Evolutionary conservation across 108 stramenopile genomes (phyloP).

Genomic region (Cyclotella kingstonii): DNA sequence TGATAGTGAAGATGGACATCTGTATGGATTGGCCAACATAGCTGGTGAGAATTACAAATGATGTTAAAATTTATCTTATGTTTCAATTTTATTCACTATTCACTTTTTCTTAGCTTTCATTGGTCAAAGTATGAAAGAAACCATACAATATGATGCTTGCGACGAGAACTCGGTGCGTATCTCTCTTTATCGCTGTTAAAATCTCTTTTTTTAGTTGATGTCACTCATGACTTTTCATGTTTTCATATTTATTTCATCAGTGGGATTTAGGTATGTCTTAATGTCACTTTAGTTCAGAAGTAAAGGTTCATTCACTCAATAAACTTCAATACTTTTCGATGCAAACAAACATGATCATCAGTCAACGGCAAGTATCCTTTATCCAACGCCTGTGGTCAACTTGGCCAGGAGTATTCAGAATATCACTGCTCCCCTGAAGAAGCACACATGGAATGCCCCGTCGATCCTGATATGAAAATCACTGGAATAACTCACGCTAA

Average conservation of each 20-base stretch:
- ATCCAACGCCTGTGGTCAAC: conserved; percentile 21
- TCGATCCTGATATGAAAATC: conserved; percentile 23
- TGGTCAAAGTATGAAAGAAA: conserved; percentile 48
- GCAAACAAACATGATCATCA: not conserved
- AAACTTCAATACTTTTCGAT: not conserved
- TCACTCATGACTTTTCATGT: not conserved
- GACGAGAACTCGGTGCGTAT: conserved; percentile 20
- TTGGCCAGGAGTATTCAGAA: conserved; percentile 6
- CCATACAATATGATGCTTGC: conserved; percentile 53
- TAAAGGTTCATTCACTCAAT: too few species aligned
- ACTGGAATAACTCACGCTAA: conserved; percentile 24
- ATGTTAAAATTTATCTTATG: not conserved
- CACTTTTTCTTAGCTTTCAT: conserved; percentile 9
- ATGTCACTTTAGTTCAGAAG: not conserved
- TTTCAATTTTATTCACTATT: not conserved
- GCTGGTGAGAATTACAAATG: not conserved
- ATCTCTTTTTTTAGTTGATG: not conserved
- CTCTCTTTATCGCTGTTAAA: not conserved
- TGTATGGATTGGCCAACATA: conserved; percentile 27
- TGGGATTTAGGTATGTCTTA: not conserved
- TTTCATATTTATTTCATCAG: not conserved
- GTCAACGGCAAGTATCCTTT: conserved; percentile 20
- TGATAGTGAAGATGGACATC: conserved; percentile 20
- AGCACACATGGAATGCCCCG: conserved; percentile 23
- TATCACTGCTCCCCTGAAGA: conserved; percentile 27